Evolutionary conservation across 768 basidiomycete species (phyloP).

Genomic region (Hemileccinum impolitum): DNA sequence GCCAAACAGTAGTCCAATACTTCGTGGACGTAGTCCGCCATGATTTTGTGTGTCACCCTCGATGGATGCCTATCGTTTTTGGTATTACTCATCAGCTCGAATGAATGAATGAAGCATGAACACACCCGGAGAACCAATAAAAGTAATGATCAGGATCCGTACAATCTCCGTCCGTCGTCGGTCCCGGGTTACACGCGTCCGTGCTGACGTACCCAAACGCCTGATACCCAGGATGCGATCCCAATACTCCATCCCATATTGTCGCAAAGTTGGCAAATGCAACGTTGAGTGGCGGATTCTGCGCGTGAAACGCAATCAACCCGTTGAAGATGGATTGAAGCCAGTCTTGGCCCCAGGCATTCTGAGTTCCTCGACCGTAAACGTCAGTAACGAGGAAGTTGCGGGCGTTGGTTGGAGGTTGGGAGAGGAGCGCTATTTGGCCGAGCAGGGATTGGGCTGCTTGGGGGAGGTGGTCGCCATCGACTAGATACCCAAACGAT

Average conservation of each 20-base stretch:
- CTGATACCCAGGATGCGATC: slow-evolving; percentile 38
- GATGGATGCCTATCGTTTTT: slow-evolving; percentile 43
- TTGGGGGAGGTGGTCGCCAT: slow-evolving; percentile 45
- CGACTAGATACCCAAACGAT: slow-evolving; percentile 25
- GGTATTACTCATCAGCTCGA: neutral
- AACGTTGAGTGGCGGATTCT: slow-evolving; percentile 32
- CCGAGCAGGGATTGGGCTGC: slow-evolving; percentile 42
- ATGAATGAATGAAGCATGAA: neutral
- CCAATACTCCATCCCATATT: slow-evolving; percentile 50
- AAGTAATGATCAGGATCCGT: slow-evolving; percentile 47
- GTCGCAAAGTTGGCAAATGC: slow-evolving; percentile 47
- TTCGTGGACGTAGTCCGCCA: slow-evolving; percentile 49
- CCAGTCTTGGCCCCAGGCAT: slow-evolving; percentile 43
- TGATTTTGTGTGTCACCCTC: slow-evolving; percentile 46
- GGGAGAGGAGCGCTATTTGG: slow-evolving; percentile 45
- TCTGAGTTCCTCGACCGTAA: slow-evolving; percentile 45
- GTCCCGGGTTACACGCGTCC: slow-evolving; percentile 34
- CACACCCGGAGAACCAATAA: slow-evolving; percentile 51
- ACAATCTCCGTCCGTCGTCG: slow-evolving; percentile 35
- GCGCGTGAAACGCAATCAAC: slow-evolving; percentile 34
- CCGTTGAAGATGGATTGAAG: slow-evolving; percentile 45
- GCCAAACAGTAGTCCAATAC: slow-evolving; percentile 35
- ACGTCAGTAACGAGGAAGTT: slow-evolving; percentile 49
- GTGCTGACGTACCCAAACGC: slow-evolving; percentile 49
- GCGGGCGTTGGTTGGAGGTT: slow-evolving; percentile 48